These are phyloP conservation scores for Fusarium domesticum DNA, from an alignment of 2,329 filamentous ascomycete species.

Conservation along the genomic window DNA sequence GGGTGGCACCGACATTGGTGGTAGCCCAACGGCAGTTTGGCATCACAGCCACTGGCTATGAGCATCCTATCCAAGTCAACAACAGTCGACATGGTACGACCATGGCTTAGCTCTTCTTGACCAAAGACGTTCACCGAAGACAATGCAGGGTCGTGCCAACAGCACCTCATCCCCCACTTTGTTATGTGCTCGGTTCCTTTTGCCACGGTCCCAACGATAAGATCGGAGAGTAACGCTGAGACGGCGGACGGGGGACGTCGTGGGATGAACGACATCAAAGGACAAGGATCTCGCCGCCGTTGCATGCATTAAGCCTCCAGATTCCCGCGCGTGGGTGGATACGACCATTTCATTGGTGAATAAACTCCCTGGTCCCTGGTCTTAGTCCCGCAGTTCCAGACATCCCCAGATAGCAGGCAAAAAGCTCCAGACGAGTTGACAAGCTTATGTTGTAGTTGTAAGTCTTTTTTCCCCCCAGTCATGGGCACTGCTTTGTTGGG, in stretches of 20 bases:
- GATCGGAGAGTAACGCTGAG: constrained; percentile 12
- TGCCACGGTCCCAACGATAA: constrained; percentile 10
- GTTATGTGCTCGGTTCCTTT: constrained; percentile 16
- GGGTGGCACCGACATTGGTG: neutral
- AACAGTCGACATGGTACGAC: neutral
- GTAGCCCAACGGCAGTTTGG: constrained; percentile 5
- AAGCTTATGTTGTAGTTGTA: too few relatives aligned
- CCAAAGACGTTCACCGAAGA: constrained; percentile 26
- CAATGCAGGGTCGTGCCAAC: constrained; percentile 4
- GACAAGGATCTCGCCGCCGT: constrained; percentile 8
- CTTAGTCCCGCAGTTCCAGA: constrained; percentile 15
- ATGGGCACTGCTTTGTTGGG: too few relatives aligned
- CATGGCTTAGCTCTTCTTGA: constrained; percentile 2
- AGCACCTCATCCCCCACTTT: constrained; percentile 9
- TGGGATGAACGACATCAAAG: constrained; percentile 3
- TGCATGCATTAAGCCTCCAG: constrained; percentile 6
- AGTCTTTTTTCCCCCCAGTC: too few relatives aligned
- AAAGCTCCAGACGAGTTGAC: constrained; percentile 22
- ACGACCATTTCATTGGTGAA: constrained; percentile 15
- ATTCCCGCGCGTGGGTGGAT: constrained; percentile 23
- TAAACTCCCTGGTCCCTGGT: neutral
- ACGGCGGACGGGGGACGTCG: constrained; percentile 1
- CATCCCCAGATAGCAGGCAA: constrained; percentile 10
- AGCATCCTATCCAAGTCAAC: constrained; percentile 14
- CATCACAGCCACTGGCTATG: constrained; percentile 21